Evolutionary conservation across 2,329 filamentous ascomycete species (phyloP).

Genomic region (Ascochyta fabae): DNA sequence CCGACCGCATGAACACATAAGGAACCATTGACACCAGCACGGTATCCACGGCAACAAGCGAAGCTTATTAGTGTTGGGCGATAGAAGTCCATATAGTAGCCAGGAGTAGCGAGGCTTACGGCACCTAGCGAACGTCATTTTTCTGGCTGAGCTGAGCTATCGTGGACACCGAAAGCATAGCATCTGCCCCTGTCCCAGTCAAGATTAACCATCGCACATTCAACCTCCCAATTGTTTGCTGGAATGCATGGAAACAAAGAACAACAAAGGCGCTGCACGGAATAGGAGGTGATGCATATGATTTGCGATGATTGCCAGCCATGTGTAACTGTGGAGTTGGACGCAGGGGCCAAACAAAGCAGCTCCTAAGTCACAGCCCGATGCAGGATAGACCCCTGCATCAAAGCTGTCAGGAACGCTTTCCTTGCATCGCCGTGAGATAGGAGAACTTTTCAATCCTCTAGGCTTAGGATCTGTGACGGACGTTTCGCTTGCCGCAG

Average conservation of each 20-base stretch:
- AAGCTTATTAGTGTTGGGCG: slow-evolving; percentile 6
- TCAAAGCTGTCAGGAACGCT: slow-evolving; percentile 21
- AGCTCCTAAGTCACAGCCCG: slow-evolving; percentile 18
- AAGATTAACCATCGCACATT: not conserved
- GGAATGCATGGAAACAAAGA: slow-evolving; percentile 10
- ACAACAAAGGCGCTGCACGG: slow-evolving; percentile 10
- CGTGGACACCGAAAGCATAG: slow-evolving; percentile 18
- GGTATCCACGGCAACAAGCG: slow-evolving; percentile 13
- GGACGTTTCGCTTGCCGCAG: slow-evolving; percentile 22
- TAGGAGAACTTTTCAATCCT: slow-evolving; percentile 17
- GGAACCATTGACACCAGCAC: slow-evolving; percentile 7
- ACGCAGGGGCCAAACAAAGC: slow-evolving; percentile 17
- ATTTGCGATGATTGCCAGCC: slow-evolving; percentile 24
- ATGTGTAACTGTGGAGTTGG: slow-evolving; percentile 18
- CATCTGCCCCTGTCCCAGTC: not conserved
- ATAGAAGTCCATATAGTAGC: slow-evolving; percentile 8
- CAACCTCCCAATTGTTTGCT: not conserved
- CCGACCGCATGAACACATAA: slow-evolving; percentile 10
- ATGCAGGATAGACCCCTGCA: slow-evolving; percentile 20
- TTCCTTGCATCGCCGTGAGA: slow-evolving; percentile 21
- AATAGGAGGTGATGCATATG: slow-evolving; percentile 15
- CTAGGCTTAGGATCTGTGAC: slow-evolving; percentile 11
- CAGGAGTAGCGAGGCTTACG: slow-evolving; percentile 13
- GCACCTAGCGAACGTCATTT: slow-evolving; percentile 12
- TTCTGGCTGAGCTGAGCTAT: slow-evolving; percentile 26